Evolutionary conservation across 2,329 filamentous ascomycete species (phyloP).

Genomic region (Penicillium carneum): DNA sequence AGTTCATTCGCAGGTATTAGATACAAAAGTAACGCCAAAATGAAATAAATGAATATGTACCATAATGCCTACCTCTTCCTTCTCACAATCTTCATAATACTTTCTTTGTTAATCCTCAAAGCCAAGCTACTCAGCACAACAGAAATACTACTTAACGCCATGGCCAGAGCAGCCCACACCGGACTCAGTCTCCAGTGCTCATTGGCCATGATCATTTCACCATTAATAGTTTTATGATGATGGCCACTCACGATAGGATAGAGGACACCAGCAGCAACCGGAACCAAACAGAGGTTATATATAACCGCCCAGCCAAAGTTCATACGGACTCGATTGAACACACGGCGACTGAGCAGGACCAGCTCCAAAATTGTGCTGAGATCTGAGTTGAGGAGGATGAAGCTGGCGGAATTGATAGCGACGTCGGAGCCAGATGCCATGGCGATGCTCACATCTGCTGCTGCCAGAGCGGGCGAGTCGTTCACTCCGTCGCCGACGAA

Average conservation of each 20-base stretch:
- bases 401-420: constrained; percentile 79
- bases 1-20: not conserved
- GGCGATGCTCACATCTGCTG: constrained; percentile 82
- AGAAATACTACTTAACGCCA: constrained; percentile 90
- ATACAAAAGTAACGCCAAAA: constrained; percentile 5
- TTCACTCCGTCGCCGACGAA: constrained; percentile 91
- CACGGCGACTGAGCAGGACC: constrained; percentile 71
- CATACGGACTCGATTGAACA: constrained; percentile 79
- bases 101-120: constrained; percentile 61
- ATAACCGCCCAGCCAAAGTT: constrained; percentile 87
- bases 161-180: constrained; percentile 84
- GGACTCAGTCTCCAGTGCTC: constrained; percentile 58
- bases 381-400: constrained; percentile 77
- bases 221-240: constrained; percentile 42
- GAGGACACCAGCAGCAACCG: constrained; percentile 80
- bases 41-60: not conserved
- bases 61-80: constrained; percentile 13
- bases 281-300: constrained; percentile 80
- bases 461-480: constrained; percentile 79
- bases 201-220: constrained; percentile 44
- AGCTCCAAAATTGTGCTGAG: constrained; percentile 75
- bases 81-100: constrained; percentile 31
- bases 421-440: constrained; percentile 83
- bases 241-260: constrained; percentile 64
- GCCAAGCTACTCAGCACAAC: constrained; percentile 83